Evolutionary conservation across 768 basidiomycete species (phyloP), one percentile per base, ranked within the genome.

Genomic region (Leccinum incarnatum): DNA sequence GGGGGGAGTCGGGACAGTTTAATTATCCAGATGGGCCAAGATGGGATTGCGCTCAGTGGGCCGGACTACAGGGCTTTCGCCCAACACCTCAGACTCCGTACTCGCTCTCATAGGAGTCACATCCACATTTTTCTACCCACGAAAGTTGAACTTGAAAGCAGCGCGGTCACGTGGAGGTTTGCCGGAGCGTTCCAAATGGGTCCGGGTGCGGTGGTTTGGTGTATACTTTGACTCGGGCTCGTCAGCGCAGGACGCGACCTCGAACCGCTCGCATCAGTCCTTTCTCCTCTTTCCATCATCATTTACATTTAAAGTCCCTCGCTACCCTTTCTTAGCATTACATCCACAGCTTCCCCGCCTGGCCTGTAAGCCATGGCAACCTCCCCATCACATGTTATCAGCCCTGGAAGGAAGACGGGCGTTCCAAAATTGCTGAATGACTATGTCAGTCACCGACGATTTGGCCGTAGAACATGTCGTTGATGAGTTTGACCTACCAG

Each of bases 351-450:
- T 30, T 53, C 48, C 25, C 12, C 15, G 17, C 42, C 34, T 27
- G 2, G 3, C 17, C 49, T n/a, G 29, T 40, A 25, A 45, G 34
- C 42, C 51, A 74, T 75, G 74, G 62, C 64, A 47, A 32, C 62
- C 32, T 64, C 65, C 48, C 50, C 67, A 48, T 62, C 59, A 52
- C 57, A 55, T 42, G 60, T 55, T 29, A 61, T 65, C 61, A 65
- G 58, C 53, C 64, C 70, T 32, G 63, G 65, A 50, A 71, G 57
- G 63, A 60, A 54, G 34, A 61, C 80, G 17, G 74, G 73, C 57
- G 69, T 71, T 55, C 81, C 80, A 56, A 86, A 83, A 69, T 72
- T 83, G 42, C 79, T 87, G 63, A 84, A 87, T 78, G 85, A 87
- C 71, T 87, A 85, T 69, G 85, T 87, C 67, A 59, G 82, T 57